A percentile compares a stretch with the other conserved stretches of the same genome.
These are phyloP conservation scores for Penicillium brasilianum DNA, from an alignment of 2,329 filamentous ascomycete genomes.

Conservation along the genomic window DNA sequence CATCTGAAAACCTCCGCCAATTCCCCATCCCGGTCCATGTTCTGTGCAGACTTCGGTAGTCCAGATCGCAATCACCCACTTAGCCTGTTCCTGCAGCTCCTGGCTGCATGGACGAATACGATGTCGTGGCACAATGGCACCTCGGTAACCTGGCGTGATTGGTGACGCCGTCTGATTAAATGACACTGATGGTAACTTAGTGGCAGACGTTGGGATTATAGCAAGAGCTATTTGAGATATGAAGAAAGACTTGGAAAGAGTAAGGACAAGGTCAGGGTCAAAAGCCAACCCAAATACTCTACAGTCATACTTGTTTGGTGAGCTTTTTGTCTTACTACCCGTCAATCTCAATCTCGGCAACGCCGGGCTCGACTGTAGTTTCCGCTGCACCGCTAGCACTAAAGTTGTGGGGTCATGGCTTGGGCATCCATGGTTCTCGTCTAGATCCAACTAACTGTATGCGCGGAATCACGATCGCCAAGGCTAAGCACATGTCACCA, in stretches of 20 bases:
- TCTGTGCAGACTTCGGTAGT: constrained; percentile 18
- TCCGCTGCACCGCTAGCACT: not conserved
- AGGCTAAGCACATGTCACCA: not conserved
- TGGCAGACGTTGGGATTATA: not conserved
- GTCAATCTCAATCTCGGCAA: not conserved
- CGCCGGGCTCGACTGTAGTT: not conserved
- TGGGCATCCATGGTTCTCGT: not conserved
- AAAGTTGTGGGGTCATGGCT: not conserved
- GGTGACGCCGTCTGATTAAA: not conserved
- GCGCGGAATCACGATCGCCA: not conserved
- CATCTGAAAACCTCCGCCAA: too few species aligned
- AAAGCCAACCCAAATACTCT: not conserved
- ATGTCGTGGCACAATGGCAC: not conserved
- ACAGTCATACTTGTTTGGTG: not conserved
- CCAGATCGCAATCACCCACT: constrained; percentile 11
- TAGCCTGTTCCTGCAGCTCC: constrained; percentile 6
- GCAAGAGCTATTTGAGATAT: not conserved
- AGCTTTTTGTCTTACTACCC: not conserved
- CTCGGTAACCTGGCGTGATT: not conserved
- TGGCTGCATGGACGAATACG: constrained; percentile 8
- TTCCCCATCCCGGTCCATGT: not conserved
- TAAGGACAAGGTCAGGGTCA: not conserved
- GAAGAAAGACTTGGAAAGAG: not conserved
- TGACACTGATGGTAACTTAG: not conserved
- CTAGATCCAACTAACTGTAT: too few species aligned